Conservation (phyloP, 2,329 filamentous ascomycete genomes). For the Trichoderma sp. region DNA sequence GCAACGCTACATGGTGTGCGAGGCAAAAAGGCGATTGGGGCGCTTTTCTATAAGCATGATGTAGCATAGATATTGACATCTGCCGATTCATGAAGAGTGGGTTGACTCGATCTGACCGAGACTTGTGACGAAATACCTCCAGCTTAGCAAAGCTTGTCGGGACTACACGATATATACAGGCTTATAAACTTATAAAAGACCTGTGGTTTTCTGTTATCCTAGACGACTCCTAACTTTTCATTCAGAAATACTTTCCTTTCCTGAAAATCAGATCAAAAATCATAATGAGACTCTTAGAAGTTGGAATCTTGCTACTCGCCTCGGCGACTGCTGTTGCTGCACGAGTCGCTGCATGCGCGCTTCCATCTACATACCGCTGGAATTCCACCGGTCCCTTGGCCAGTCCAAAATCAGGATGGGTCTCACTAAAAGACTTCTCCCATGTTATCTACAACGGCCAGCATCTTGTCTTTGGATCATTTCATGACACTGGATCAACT, state of each 20-base stretch:
- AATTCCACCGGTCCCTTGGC: not conserved
- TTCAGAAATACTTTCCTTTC: not conserved
- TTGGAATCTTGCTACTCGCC: not conserved
- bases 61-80: not conserved
- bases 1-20: not conserved
- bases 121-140: not conserved
- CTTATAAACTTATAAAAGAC: not conserved
- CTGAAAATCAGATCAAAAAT: not conserved
- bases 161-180: not conserved
- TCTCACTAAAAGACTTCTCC: not conserved
- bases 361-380: slow-evolving; percentile 7
- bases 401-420: not conserved
- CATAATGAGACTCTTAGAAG: not conserved
- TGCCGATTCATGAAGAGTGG: not conserved
- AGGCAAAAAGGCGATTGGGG: not conserved
- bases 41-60: not conserved
- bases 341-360: not conserved
- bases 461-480: slow-evolving; percentile 1
- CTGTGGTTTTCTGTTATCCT: not conserved
- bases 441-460: slow-evolving; percentile 6
- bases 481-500: not conserved
- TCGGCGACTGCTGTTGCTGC: not conserved
- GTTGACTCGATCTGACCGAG: not conserved
- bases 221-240: not conserved
- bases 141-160: not conserved